Conservation (phyloP, 768 basidiomycete species). For the Boletus coccyginus region DNA sequence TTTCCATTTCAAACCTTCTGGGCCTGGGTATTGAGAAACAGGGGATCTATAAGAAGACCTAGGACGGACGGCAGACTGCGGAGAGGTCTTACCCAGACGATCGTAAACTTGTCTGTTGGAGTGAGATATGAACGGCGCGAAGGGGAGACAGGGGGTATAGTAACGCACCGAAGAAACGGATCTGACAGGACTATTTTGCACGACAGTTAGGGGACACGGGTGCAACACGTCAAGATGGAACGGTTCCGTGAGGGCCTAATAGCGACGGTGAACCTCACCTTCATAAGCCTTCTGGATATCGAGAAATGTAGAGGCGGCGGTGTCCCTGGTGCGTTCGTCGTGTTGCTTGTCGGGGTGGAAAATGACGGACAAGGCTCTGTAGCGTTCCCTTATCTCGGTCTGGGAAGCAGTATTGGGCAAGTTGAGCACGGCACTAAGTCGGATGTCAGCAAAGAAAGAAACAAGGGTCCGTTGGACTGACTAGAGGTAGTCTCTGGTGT, state of each 20-base stretch:
- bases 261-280: constrained; percentile 39
- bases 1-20: constrained; percentile 38
- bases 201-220: constrained; percentile 13
- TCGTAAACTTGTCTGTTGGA: constrained; percentile 68
- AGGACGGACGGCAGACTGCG: constrained; percentile 4
- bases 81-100: constrained; percentile 48
- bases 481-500: constrained; percentile 28
- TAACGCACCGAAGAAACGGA: constrained; percentile 58
- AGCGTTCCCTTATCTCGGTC: constrained; percentile 71
- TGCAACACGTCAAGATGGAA: background rate
- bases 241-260: background rate
- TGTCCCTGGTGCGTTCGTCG: constrained; percentile 50
- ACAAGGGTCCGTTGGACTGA: constrained; percentile 12
- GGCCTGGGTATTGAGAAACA: constrained; percentile 24
- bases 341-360: constrained; percentile 87
- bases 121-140: constrained; percentile 11
- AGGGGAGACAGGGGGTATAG: background rate
- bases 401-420: constrained; percentile 60
- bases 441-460: background rate
- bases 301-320: constrained; percentile 66
- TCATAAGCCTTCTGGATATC: constrained; percentile 84
- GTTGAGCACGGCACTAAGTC: constrained; percentile 60
- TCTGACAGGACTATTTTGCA: constrained; percentile 61
- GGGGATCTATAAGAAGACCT: constrained; percentile 8
- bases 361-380: constrained; percentile 66